Percentiles rank a stretch among this genome's conserved stretches.
phyloP scores from a whole-genome alignment of 768 basidiomycete genomes.

The Lactifluus rugatus region DNA sequence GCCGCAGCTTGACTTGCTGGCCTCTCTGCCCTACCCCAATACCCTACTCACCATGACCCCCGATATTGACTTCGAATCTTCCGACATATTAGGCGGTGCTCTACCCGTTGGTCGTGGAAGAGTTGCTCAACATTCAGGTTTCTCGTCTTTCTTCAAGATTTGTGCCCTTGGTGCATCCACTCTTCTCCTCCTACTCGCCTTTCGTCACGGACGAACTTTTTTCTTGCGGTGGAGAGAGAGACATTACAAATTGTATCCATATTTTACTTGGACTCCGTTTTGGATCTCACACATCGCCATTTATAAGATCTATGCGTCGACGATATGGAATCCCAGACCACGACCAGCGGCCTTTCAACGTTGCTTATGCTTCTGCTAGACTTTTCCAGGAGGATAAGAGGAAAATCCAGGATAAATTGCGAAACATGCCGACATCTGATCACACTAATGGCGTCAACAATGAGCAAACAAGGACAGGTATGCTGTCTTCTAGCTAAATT shows the following conservation, averaged over 20 bases:
- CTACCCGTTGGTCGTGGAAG: constrained; percentile 23
- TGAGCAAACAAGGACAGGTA: constrained; percentile 2
- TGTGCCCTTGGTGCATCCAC: constrained; percentile 11
- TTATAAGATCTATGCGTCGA: constrained; percentile 54
- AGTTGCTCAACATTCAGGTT: constrained; percentile 11
- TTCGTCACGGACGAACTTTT: constrained; percentile 26
- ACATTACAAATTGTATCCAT: constrained; percentile 52
- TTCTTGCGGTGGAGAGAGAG: constrained; percentile 53
- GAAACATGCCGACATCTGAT: background rate
- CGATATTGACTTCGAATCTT: constrained; percentile 39
- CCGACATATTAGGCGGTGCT: constrained; percentile 62
- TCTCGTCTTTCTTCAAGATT: constrained; percentile 15
- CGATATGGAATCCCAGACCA: constrained; percentile 77
- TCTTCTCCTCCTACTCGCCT: constrained; percentile 24
- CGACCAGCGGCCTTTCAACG: constrained; percentile 76
- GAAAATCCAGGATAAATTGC: constrained; percentile 2
- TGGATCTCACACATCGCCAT: constrained; percentile 3
- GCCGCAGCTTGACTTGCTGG: background rate
- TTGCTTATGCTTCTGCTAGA: constrained; percentile 70
- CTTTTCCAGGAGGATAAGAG: constrained; percentile 40
- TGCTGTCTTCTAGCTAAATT: background rate
- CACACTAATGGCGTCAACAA: background rate
- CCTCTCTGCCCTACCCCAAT: constrained; percentile 17
- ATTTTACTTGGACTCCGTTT: constrained; percentile 1
- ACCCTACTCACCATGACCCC: constrained; percentile 37